phyloP scores from a whole-genome alignment of 2,329 filamentous ascomycete genomes.

The Fusarium goolgardi region DNA sequence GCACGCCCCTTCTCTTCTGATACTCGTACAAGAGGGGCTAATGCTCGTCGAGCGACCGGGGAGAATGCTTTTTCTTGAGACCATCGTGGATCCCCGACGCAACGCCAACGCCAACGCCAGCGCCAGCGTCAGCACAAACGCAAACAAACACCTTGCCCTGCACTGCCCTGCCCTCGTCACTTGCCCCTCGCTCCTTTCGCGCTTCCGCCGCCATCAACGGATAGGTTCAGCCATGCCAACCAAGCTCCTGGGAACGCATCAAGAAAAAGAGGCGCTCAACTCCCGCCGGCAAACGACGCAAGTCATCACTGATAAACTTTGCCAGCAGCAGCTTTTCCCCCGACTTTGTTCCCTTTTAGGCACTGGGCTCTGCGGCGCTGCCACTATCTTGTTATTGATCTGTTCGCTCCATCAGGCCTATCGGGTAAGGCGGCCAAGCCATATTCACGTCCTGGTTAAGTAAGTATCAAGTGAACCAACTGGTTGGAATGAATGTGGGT shows the following conservation, averaged over 20 bases:
- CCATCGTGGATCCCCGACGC: conserved; percentile 40
- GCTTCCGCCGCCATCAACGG: conserved; percentile 50
- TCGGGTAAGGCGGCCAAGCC: conserved; percentile 40
- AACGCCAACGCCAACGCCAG: conserved; percentile 3
- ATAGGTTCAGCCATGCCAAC: conserved; percentile 52
- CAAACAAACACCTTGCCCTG: background rate
- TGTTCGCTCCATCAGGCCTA: conserved; percentile 31
- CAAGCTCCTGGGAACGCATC: conserved; percentile 49
- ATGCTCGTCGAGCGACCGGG: conserved; percentile 21
- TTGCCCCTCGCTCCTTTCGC: conserved; percentile 35
- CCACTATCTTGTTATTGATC: conserved; percentile 24
- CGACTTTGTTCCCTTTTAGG: conserved; percentile 26
- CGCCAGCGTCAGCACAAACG: background rate
- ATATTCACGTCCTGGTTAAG: conserved; percentile 26
- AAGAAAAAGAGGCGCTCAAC: conserved; percentile 46
- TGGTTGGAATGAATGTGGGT: conserved; percentile 40
- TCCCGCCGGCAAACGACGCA: conserved; percentile 42
- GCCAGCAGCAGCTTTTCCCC: conserved; percentile 34
- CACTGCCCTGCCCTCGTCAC: conserved; percentile 1
- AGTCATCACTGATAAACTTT: conserved; percentile 36
- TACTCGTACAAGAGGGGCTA: conserved; percentile 6
- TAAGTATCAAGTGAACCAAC: conserved; percentile 29
- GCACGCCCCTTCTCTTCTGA: conserved; percentile 35
- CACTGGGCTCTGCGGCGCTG: conserved; percentile 16
- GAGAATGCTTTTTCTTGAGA: conserved; percentile 29